Base-by-base conservation (phyloP, 1,284 basidiomycete genomes). In the Cryptococcus floricola region DNA sequence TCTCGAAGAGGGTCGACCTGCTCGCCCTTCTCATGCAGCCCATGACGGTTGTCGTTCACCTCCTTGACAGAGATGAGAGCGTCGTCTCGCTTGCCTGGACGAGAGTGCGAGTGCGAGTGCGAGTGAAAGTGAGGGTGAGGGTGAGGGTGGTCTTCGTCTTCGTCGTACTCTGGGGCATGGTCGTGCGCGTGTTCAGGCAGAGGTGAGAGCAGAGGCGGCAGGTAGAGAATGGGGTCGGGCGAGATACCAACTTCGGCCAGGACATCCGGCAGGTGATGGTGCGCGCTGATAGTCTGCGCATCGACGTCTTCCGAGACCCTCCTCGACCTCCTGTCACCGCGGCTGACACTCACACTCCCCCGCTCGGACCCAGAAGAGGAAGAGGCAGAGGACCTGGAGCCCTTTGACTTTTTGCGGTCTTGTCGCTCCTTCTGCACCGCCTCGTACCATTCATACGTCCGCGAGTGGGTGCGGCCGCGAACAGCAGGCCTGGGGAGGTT, bases 131-230 rank as follows among this genome's bases (percentile, higher is more conserved):
- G 34, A 31, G 34, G 48, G 42, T 10, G 42, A 9, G 18, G 42
- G 16, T 34, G 48, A 3, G 18, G 5, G 31, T 45, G 50, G 8
- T 38, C 41, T 10, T 52, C 45, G 9, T 48, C 23, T 16, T 48
- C 23, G 9, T 50, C 51, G 66, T 25, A 76, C 69, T 13, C 63
- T 58, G 47, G 54, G 6, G 34, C 38, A 19, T 68, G 48, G 2
- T 51, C 57, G 56, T 64, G 61, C 82, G 5, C 50, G 48, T 54
- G 43, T 43, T 57, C 42, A 1, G 70, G 74, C 2, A 91, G 80
- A 13, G 85, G 85, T 2, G 87, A 89, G 13, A 91, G 79, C 5
- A 91, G 80, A 2, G 88, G 89, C 8, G 89, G 89, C 12, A 90
- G 82, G 71, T 89, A 91, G 37, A 91, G 77, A 46, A 89, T 79